Conservation (phyloP, 2,329 filamentous ascomycete species). For the Aphanoascus verrucosus region DNA sequence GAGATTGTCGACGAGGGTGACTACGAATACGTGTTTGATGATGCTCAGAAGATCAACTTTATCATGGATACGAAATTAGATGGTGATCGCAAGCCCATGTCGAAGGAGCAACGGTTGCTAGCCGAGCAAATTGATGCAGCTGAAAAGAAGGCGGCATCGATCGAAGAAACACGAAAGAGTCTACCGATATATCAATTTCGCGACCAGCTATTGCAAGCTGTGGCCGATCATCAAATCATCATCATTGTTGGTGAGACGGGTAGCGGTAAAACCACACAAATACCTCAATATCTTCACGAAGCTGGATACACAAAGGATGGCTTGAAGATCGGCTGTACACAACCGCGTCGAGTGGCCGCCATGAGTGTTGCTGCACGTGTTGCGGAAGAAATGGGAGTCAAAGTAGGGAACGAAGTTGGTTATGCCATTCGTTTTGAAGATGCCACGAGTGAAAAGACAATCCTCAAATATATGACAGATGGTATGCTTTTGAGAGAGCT, state of each 20-base stretch:
- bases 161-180: conserved; percentile 83
- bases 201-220: conserved; percentile 72
- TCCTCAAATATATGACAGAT: conserved; percentile 94
- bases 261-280: conserved; percentile 88
- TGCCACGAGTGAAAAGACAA: conserved; percentile 77
- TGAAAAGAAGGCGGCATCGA: conserved; percentile 75
- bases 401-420: conserved; percentile 82
- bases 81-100: conserved; percentile 60
- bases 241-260: conserved; percentile 94
- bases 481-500: conserved; percentile 88
- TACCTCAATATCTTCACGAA: conserved; percentile 88
- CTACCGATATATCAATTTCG: conserved; percentile 83
- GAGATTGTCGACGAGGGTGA: conserved; percentile 69
- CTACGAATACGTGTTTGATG: conserved; percentile 89
- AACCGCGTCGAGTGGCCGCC: conserved; percentile 86
- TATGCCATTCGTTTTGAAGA: conserved; percentile 95
- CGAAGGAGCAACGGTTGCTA: conserved; percentile 66
- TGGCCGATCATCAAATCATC: conserved; percentile 75
- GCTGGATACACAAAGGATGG: conserved; percentile 77
- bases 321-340: conserved; percentile 82
- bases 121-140: conserved; percentile 76
- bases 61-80: conserved; percentile 61
- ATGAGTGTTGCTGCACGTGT: conserved; percentile 98
- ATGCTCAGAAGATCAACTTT: conserved; percentile 78
- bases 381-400: conserved; percentile 82